A percentile compares a stretch with the other conserved stretches of the same genome.
These are phyloP conservation scores for Trichoderma orchidacearum DNA, from an alignment of 495 filamentous ascomycete genomes.

Conservation along the genomic window DNA sequence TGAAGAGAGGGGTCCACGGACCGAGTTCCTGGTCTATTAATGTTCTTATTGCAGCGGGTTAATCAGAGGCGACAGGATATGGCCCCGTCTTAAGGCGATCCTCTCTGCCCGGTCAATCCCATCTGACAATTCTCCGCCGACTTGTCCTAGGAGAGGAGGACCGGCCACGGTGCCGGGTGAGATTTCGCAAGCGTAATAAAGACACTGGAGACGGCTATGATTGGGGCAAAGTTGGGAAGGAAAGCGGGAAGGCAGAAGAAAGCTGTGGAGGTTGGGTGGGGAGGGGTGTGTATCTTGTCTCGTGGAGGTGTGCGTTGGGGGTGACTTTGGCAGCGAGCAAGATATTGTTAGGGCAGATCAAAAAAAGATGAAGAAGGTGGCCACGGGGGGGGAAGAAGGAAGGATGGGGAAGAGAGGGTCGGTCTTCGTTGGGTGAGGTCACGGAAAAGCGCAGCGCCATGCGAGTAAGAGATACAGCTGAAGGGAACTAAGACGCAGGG, in stretches of 20 bases:
- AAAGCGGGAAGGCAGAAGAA: neutral
- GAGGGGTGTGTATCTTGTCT: neutral
- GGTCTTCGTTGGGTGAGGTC: no score
- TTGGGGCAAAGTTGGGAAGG: neutral
- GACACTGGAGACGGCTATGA: conserved; percentile 1
- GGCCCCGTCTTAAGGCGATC: neutral
- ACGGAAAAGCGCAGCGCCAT: no score
- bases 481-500: neutral
- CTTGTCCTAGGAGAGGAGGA: neutral
- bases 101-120: conserved; percentile 1
- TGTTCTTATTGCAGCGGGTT: neutral
- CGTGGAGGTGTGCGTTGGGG: neutral
- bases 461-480: neutral
- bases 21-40: conserved; percentile 11
- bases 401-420: neutral
- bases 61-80: neutral
- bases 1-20: conserved; percentile 16
- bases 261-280: neutral
- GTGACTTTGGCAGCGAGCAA: neutral
- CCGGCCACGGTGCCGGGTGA: neutral
- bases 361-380: neutral
- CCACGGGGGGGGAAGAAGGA: neutral
- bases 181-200: conserved; percentile 1
- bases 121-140: neutral
- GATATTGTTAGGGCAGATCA: neutral